Conservation (phyloP, 2,329 filamentous ascomycete genomes). For the Trichoderma harzianum region DNA sequence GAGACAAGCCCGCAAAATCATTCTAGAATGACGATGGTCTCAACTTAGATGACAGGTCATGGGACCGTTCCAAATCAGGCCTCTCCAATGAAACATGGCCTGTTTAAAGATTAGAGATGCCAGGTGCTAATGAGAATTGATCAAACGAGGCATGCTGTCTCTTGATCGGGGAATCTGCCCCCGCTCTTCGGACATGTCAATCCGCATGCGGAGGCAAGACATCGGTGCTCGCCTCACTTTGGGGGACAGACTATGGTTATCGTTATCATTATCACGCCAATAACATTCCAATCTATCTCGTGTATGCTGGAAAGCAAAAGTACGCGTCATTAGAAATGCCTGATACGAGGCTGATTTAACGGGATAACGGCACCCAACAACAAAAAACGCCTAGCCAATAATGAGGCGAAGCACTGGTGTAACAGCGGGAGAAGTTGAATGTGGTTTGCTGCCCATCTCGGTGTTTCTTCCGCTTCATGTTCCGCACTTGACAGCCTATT, state of each 20-base stretch:
- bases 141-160: not conserved
- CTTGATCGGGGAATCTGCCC: not conserved
- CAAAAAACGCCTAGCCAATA: not conserved
- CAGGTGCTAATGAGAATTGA: not conserved
- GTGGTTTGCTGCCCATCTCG: not conserved
- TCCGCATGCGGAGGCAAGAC: not conserved
- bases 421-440: not conserved
- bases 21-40: not conserved
- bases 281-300: not conserved
- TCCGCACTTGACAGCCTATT: not conserved
- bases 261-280: not conserved
- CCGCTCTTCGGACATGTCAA: not conserved
- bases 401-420: not conserved
- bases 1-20: not conserved
- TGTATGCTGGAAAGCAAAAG: not conserved
- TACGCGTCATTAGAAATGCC: not conserved
- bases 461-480: not conserved
- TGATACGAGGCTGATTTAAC: not conserved
- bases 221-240: not conserved
- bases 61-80: not conserved
- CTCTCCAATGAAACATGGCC: not conserved
- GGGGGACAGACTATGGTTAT: not conserved
- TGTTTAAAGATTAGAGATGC: not conserved
- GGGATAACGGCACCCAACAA: not conserved
- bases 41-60: not conserved